These are phyloP conservation scores for Physcomitrellopsis africana DNA, from an alignment of 225 moss, liverwort and hornwort genomes.

Conservation along the genomic window DNA sequence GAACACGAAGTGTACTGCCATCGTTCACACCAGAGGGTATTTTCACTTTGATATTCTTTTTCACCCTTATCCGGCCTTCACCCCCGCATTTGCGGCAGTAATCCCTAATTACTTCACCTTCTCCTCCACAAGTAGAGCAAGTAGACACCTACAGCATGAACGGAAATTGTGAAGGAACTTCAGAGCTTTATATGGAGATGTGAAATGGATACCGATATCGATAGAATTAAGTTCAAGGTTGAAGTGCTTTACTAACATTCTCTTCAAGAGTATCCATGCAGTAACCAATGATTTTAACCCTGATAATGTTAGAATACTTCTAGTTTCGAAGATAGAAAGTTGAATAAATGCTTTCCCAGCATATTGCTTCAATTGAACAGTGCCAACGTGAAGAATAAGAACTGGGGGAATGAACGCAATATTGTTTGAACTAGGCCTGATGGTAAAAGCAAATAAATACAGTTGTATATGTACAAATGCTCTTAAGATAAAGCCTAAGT, in stretches of 20 bases:
- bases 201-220: neutral
- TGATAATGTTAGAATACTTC: neutral
- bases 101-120: conserved; percentile 93
- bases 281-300: no score
- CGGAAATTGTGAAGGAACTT: conserved; percentile 6
- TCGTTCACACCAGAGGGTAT: conserved; percentile 96
- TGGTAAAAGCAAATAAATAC: neutral
- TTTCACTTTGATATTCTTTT: conserved; percentile 96
- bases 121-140: conserved; percentile 90
- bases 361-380: neutral
- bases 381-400: neutral
- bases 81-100: conserved; percentile 98
- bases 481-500: neutral
- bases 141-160: conserved; percentile 69
- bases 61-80: conserved; percentile 86
- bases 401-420: neutral
- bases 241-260: no score
- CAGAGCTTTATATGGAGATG: conserved; percentile 7
- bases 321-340: neutral
- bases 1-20: conserved; percentile 95
- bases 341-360: no score
- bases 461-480: neutral
- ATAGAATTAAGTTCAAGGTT: no score
- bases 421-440: neutral
- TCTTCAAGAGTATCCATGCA: no score